Percentiles rank a stretch among this genome's conserved stretches.
phyloP scores from a whole-genome alignment of 164 flowering plant species.

The Macadamia tetraphylla region DNA sequence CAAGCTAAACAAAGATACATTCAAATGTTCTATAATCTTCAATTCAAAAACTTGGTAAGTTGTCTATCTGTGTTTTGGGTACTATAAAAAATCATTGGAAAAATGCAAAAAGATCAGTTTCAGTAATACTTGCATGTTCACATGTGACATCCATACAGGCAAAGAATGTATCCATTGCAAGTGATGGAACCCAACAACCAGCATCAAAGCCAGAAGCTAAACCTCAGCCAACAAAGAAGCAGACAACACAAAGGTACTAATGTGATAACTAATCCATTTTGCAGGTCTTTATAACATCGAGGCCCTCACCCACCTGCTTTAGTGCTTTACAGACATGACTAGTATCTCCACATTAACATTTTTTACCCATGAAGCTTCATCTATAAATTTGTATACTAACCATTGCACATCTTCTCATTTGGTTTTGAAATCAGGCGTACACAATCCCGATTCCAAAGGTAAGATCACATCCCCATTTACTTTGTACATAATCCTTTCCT shows the following conservation, averaged over 20 bases:
- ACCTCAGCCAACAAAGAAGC: conserved; percentile 25
- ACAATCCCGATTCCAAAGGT: conserved; percentile 21
- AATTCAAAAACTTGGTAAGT: conserved; percentile 70
- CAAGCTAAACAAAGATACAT: conserved; percentile 75
- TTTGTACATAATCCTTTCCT: background rate
- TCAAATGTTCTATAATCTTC: conserved; percentile 71
- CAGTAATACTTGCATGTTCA: background rate
- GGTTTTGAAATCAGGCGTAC: conserved; percentile 16
- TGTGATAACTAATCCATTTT: background rate
- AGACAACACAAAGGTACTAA: conserved; percentile 1
- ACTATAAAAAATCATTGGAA: background rate
- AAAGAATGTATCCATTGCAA: conserved; percentile 38
- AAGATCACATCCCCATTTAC: background rate
- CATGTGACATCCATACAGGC: conserved; percentile 32
- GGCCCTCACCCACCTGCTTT: too few relatives aligned
- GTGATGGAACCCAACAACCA: conserved; percentile 18
- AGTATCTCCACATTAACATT: background rate
- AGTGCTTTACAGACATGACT: too few relatives aligned
- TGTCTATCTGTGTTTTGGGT: background rate
- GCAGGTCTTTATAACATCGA: too few relatives aligned
- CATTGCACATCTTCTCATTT: background rate
- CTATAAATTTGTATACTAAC: background rate
- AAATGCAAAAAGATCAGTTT: background rate
- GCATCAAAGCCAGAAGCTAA: conserved; percentile 15
- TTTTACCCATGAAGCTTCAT: background rate